Percentiles rank a stretch among this genome's conserved stretches.
Conservation (phyloP, 805 yeast species). For the Lipomyces oligophaga region DNA sequence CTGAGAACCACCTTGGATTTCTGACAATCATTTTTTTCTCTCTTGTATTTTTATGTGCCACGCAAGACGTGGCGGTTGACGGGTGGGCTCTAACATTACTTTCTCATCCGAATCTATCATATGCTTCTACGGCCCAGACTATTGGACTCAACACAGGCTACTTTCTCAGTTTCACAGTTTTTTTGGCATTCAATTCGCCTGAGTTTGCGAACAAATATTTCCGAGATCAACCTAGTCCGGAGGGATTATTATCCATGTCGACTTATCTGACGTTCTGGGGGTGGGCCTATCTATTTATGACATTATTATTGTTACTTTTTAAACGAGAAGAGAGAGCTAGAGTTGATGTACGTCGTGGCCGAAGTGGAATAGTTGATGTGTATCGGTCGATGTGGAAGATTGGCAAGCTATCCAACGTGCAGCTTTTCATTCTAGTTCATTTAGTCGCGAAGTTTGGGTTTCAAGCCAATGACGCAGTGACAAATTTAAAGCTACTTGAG, state of each 20-base stretch:
- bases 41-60: conserved; percentile 84
- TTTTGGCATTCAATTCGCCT: conserved; percentile 83
- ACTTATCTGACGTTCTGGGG: conserved; percentile 80
- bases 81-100: conserved; percentile 96
- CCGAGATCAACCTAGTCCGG: conserved; percentile 54
- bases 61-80: conserved; percentile 98
- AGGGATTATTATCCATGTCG: conserved; percentile 68
- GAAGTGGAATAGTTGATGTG: conserved; percentile 36
- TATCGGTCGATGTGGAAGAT: conserved; percentile 40
- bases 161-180: conserved; percentile 85
- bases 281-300: conserved; percentile 60
- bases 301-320: conserved; percentile 53
- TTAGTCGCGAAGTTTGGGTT: conserved; percentile 84
- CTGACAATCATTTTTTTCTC: conserved; percentile 71
- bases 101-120: conserved; percentile 71
- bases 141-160: conserved; percentile 92
- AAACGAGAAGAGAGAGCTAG: conserved; percentile 68
- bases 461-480: conserved; percentile 94
- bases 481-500: conserved; percentile 84
- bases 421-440: conserved; percentile 67
- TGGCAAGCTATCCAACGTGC: conserved; percentile 59
- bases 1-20: conserved; percentile 44
- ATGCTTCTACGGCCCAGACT: conserved; percentile 96
- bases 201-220: conserved; percentile 88
- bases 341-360: conserved; percentile 31